phyloP scores from a whole-genome alignment of 495 filamentous ascomycete species.

The Amphirosellinia nigrospora region DNA sequence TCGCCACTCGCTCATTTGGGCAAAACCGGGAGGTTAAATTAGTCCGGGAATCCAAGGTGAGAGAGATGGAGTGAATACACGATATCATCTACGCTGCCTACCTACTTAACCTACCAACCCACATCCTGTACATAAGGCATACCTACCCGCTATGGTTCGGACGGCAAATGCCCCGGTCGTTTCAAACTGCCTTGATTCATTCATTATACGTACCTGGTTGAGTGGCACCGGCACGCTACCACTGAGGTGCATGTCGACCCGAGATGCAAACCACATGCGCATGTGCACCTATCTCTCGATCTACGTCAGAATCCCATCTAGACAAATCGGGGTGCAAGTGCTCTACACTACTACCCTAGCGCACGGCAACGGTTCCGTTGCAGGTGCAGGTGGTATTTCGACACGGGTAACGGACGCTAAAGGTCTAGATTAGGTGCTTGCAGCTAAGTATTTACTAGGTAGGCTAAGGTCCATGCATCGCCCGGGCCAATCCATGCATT shows the following conservation, averaged over 20 bases:
- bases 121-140: background rate
- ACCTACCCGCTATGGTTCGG: background rate
- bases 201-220: background rate
- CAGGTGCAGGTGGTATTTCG: background rate
- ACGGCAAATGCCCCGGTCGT: background rate
- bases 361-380: conserved; percentile 2
- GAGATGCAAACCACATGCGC: background rate
- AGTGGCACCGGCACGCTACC: background rate
- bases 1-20: background rate
- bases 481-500: no score
- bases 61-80: background rate
- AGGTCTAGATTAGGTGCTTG: background rate
- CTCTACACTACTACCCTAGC: no score
- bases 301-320: background rate
- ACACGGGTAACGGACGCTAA: background rate
- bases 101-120: no score
- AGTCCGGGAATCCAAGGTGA: background rate
- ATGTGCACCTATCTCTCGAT: no score
- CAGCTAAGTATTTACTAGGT: no score
- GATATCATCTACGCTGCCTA: background rate
- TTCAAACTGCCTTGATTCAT: conserved; percentile 1
- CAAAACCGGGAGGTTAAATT: conserved; percentile 28
- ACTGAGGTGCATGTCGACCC: background rate
- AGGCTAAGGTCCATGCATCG: background rate
- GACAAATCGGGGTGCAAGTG: conserved; percentile 7